Percentiles rank a stretch among this genome's conserved stretches.
These are phyloP conservation scores for Xanthoparmelia taractica DNA, from an alignment of 495 filamentous ascomycete species.

Conservation along the genomic window DNA sequence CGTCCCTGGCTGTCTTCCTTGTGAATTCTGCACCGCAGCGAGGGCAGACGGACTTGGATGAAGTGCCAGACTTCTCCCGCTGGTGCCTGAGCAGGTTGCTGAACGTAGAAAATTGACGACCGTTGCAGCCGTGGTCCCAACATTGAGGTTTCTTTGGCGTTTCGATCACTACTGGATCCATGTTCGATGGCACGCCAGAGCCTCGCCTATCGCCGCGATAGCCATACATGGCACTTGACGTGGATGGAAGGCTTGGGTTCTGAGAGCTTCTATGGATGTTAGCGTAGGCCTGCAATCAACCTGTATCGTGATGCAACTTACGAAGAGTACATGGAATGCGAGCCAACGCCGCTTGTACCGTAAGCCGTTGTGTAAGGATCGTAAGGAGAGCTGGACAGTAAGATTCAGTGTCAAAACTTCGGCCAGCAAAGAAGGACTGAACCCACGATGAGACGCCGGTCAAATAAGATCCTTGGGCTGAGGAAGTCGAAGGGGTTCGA, in stretches of 20 bases:
- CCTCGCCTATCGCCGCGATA: slow-evolving; percentile 13
- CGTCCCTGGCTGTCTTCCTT: slow-evolving; percentile 81
- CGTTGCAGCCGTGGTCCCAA: slow-evolving; percentile 94
- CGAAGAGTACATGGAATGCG: slow-evolving; percentile 19
- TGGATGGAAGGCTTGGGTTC: slow-evolving; percentile 7
- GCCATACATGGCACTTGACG: background rate
- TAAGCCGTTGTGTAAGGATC: slow-evolving; percentile 18
- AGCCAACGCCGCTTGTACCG: slow-evolving; percentile 6
- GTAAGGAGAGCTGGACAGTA: slow-evolving; percentile 14
- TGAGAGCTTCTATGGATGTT: slow-evolving; percentile 6
- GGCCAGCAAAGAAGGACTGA: background rate
- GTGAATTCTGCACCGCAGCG: slow-evolving; percentile 89
- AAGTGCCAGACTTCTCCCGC: slow-evolving; percentile 86
- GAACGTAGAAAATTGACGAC: slow-evolving; percentile 88
- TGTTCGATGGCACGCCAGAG: slow-evolving; percentile 17
- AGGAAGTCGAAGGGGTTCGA: slow-evolving; percentile 22
- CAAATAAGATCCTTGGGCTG: slow-evolving; percentile 13
- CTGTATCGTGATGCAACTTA: slow-evolving; percentile 9
- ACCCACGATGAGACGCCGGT: slow-evolving; percentile 16
- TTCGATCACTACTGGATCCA: slow-evolving; percentile 46
- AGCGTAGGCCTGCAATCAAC: background rate
- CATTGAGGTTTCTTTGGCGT: slow-evolving; percentile 82
- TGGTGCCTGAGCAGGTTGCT: slow-evolving; percentile 90
- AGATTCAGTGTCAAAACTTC: background rate
- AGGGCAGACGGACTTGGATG: slow-evolving; percentile 76